Conservation (phyloP, 495 filamentous ascomycete genomes). For the Penicillium lagena region DNA sequence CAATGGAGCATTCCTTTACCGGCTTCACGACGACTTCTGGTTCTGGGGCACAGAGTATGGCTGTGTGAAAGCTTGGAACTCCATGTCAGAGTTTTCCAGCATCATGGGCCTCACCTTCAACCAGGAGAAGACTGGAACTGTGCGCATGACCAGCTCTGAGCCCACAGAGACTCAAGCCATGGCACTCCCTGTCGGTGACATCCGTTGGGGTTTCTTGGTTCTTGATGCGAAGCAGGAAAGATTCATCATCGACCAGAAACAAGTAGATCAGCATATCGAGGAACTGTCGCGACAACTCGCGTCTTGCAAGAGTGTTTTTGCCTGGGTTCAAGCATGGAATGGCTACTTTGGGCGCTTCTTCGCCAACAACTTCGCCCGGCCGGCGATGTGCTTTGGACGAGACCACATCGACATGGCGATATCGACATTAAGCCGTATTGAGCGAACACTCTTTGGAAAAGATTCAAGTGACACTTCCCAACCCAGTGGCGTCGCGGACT, state of each 20-base stretch:
- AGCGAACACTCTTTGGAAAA: constrained; percentile 44
- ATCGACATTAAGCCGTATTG: constrained; percentile 52
- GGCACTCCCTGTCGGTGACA: constrained; percentile 45
- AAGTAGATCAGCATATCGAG: constrained; percentile 56
- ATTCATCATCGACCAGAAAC: constrained; percentile 56
- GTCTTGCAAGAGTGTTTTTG: constrained; percentile 49
- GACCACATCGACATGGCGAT: constrained; percentile 60
- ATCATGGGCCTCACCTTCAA: constrained; percentile 55
- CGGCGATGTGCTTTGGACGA: constrained; percentile 58
- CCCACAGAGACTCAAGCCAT: background rate
- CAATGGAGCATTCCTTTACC: constrained; percentile 46
- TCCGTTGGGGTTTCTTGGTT: constrained; percentile 61
- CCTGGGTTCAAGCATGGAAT: constrained; percentile 62
- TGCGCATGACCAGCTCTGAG: constrained; percentile 22
- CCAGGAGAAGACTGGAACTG: constrained; percentile 52
- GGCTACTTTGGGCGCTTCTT: constrained; percentile 60
- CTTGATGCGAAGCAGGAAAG: constrained; percentile 48
- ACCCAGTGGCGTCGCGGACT: constrained; percentile 45
- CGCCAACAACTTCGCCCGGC: constrained; percentile 57
- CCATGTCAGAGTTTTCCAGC: constrained; percentile 47
- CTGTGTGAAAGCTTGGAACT: constrained; percentile 52
- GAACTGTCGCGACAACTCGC: constrained; percentile 55
- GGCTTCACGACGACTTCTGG: constrained; percentile 66
- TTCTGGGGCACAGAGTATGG: constrained; percentile 53
- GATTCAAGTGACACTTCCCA: constrained; percentile 1